phyloP scores from a whole-genome alignment of 305 asterid genomes.

The Fraxinus floribunda region DNA sequence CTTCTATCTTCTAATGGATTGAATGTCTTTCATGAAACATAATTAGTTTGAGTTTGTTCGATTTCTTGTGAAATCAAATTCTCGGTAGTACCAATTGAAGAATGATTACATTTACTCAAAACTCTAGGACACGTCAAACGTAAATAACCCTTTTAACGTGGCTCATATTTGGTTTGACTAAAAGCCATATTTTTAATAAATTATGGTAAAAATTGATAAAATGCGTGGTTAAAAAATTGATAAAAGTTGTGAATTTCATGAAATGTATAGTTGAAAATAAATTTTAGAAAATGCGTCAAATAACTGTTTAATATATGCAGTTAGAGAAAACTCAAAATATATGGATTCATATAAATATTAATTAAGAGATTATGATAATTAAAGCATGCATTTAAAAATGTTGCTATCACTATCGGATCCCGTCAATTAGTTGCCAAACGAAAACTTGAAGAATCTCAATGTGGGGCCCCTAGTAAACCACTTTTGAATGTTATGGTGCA shows the following conservation, averaged over 20 bases:
- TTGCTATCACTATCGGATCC: conserved; percentile 5
- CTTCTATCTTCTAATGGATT: background rate
- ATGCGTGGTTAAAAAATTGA: no score
- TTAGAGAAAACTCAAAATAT: background rate
- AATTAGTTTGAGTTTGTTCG: background rate
- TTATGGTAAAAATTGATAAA: no score
- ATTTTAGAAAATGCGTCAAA: no score
- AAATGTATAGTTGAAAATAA: no score
- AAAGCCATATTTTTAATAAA: no score
- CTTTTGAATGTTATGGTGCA: conserved; percentile 32
- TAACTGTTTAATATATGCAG: background rate
- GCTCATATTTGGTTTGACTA: no score
- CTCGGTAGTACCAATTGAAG: background rate
- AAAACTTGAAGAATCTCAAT: conserved; percentile 22
- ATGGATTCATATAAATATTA: background rate
- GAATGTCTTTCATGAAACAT: background rate
- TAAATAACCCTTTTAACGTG: background rate
- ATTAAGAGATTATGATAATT: background rate
- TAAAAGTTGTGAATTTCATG: no score
- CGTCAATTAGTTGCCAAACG: conserved; percentile 33
- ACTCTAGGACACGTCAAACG: background rate
- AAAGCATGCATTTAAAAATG: background rate
- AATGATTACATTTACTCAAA: background rate
- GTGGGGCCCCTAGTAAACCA: conserved; percentile 18
- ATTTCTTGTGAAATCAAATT: background rate